Evolutionary conservation across 139 green algal genomes (phyloP).

Genomic region (Chlamydomonas sp.): DNA sequence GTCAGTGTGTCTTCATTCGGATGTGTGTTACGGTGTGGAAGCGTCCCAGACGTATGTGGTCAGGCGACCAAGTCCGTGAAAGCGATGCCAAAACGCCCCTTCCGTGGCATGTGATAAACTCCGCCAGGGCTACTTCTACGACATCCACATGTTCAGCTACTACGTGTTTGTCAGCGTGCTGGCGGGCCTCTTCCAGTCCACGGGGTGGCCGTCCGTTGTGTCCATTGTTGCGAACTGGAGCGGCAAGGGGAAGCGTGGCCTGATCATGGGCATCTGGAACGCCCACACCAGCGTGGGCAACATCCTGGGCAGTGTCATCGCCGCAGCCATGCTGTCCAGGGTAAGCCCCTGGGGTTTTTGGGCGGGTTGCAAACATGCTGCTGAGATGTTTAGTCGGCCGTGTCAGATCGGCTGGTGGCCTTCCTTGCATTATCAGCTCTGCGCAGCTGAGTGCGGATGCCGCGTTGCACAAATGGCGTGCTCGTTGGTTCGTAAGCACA

Average conservation of each 20-base stretch:
- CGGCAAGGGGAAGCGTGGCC: conserved; percentile 91
- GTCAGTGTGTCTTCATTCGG: no score
- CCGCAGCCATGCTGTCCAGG: conserved; percentile 71
- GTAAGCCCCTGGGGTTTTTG: not conserved
- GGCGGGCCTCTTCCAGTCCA: conserved; percentile 89
- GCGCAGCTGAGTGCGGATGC: no score
- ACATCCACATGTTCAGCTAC: conserved; percentile 87
- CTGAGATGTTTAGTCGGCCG: no score
- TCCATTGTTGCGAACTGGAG: conserved; percentile 95
- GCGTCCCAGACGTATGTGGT: no score
- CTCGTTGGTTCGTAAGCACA: no score
- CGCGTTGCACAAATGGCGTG: no score
- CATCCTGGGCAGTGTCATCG: conserved; percentile 89
- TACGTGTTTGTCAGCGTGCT: conserved; percentile 81
- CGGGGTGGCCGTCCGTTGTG: conserved; percentile 95
- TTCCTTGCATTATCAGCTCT: no score
- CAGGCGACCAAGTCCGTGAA: no score
- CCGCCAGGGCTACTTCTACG: conserved; percentile 79
- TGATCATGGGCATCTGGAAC: conserved; percentile 98
- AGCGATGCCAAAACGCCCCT: no score
- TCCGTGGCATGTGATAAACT: not conserved
- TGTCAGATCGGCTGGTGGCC: no score
- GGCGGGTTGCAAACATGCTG: no score
- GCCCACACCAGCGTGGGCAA: conserved; percentile 95
- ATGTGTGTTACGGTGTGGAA: no score